phyloP scores from a whole-genome alignment of 140 eudicot genomes.

The Erigeron philadelphicus region DNA sequence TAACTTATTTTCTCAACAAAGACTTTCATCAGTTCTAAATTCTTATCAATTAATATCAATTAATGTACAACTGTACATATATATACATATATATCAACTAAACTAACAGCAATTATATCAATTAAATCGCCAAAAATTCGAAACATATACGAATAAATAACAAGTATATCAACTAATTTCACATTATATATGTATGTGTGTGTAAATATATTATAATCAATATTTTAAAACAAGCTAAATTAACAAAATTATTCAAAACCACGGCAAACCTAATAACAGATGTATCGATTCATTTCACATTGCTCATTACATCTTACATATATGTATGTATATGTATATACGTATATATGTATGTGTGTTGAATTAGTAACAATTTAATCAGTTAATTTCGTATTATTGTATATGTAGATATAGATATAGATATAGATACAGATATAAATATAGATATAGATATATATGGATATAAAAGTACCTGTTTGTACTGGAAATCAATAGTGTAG shows the following conservation, averaged over 20 bases:
- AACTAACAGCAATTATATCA: too few relatives aligned
- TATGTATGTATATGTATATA: background rate
- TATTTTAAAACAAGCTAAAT: too few relatives aligned
- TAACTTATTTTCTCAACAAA: conserved; percentile 13
- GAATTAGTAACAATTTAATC: background rate
- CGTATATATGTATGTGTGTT: background rate
- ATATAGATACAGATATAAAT: background rate
- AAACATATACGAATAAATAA: too few relatives aligned
- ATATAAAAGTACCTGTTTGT: conserved; percentile 52
- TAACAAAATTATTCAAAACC: conserved; percentile 4
- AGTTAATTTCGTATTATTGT: background rate
- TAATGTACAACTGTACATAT: too few relatives aligned
- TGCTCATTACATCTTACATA: background rate
- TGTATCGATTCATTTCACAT: background rate
- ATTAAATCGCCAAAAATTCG: too few relatives aligned
- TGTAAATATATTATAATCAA: too few relatives aligned
- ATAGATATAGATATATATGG: background rate
- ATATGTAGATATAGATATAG: background rate
- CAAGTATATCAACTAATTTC: too few relatives aligned
- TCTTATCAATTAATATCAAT: too few relatives aligned
- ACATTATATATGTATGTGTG: too few relatives aligned
- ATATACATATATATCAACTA: too few relatives aligned
- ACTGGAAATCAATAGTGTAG: conserved; percentile 75
- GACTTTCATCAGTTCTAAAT: too few relatives aligned
- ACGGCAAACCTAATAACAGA: conserved; percentile 20